phyloP scores from a whole-genome alignment of 495 filamentous ascomycete genomes.

The Penicillium steckii region DNA sequence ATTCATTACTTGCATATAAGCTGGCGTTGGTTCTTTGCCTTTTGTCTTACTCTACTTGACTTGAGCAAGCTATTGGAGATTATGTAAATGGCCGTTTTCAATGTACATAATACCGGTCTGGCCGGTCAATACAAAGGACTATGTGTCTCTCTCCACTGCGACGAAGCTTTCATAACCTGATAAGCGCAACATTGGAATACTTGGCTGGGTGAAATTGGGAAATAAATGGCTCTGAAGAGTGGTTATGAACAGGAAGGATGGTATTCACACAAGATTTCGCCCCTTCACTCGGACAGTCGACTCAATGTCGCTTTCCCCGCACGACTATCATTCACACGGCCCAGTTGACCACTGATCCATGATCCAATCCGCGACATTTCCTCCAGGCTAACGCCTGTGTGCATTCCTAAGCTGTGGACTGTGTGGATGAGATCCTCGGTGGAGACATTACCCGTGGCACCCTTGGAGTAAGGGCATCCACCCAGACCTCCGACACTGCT shows the following conservation, averaged over 20 bases:
- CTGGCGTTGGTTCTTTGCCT: slow-evolving; percentile 19
- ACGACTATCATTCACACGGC: slow-evolving; percentile 68
- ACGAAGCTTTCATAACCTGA: too few species aligned
- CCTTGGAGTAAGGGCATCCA: slow-evolving; percentile 90
- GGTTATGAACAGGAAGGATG: neutral
- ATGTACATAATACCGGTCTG: neutral
- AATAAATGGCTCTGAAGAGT: neutral
- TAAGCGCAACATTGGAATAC: neutral
- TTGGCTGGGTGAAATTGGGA: neutral
- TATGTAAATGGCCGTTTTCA: too few species aligned
- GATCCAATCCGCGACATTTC: slow-evolving; percentile 76
- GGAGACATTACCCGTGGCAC: slow-evolving; percentile 91
- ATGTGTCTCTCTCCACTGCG: neutral
- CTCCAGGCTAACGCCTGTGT: slow-evolving; percentile 85
- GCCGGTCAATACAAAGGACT: neutral
- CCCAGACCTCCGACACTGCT: slow-evolving; percentile 86
- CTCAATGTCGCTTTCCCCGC: slow-evolving; percentile 78
- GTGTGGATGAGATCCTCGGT: slow-evolving; percentile 94
- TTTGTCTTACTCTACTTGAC: neutral
- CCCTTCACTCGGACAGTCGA: slow-evolving; percentile 9
- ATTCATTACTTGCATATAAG: slow-evolving; percentile 9
- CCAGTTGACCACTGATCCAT: slow-evolving; percentile 87
- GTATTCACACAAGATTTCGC: neutral
- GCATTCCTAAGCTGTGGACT: slow-evolving; percentile 79
- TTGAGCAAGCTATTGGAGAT: too few species aligned